Percentiles rank a stretch among this genome's conserved stretches.
Evolutionary conservation across 2,329 filamentous ascomycete genomes (phyloP).

Genomic region (Periglandula ipomoeae): DNA sequence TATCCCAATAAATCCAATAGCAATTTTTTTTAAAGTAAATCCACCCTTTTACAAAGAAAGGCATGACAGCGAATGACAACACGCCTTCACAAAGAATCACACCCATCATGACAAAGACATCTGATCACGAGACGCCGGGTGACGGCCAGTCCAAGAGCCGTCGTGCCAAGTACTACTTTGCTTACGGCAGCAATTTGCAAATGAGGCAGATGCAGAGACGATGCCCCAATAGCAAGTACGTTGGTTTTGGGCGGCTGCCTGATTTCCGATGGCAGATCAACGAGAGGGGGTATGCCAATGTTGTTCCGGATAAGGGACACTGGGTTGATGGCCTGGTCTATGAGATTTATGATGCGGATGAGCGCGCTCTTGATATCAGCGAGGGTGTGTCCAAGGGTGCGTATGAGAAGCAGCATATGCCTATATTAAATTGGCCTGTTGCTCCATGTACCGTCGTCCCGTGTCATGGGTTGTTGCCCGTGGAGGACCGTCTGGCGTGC

Average conservation of each 20-base stretch:
- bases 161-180: conserved; percentile 31
- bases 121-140: neutral
- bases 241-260: conserved; percentile 29
- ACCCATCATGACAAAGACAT: neutral
- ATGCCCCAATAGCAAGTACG: conserved; percentile 31
- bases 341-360: conserved; percentile 27
- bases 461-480: conserved; percentile 28
- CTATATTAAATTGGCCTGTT: conserved; percentile 24
- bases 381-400: conserved; percentile 31
- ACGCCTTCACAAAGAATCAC: neutral
- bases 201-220: conserved; percentile 34
- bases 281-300: conserved; percentile 36
- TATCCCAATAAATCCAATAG: neutral
- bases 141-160: too few species aligned
- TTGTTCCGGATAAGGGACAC: conserved; percentile 23
- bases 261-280: conserved; percentile 38
- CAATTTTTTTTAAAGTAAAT: neutral
- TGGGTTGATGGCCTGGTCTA: conserved; percentile 34
- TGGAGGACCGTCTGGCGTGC: conserved; percentile 22
- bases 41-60: too few species aligned
- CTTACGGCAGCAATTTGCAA: conserved; percentile 37
- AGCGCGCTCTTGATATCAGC: conserved; percentile 28
- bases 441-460: conserved; percentile 26
- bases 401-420: conserved; percentile 27
- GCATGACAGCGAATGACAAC: neutral